phyloP scores from a whole-genome alignment of 2,329 filamentous ascomycete species.

The Emmonsia crescens region DNA sequence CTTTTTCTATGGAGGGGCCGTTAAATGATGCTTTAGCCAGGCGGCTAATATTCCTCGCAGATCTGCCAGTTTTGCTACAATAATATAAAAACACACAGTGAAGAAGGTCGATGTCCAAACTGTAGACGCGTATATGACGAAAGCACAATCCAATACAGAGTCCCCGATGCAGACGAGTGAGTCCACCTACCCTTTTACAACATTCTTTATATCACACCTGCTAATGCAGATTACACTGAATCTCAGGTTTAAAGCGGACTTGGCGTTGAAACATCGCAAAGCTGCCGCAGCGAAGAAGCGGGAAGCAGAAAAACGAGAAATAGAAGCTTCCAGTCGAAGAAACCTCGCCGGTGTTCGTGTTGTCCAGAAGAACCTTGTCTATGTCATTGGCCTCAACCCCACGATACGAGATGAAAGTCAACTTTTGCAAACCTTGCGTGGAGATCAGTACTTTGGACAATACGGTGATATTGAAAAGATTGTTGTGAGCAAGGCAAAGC shows the following conservation, averaged over 20 bases:
- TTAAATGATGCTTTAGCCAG: not conserved
- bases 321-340: constrained; percentile 89
- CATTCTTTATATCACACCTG: not conserved
- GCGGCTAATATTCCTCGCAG: constrained; percentile 36
- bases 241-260: constrained; percentile 40
- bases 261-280: constrained; percentile 69
- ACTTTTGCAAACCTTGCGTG: constrained; percentile 77
- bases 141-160: constrained; percentile 93
- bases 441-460: constrained; percentile 90
- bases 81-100: constrained; percentile 93
- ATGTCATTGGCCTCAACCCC: constrained; percentile 88
- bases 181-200: constrained; percentile 26
- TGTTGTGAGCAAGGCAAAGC: constrained; percentile 92
- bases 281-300: constrained; percentile 83
- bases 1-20: not conserved
- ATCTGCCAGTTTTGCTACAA: constrained; percentile 99
- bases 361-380: constrained; percentile 96
- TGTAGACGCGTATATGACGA: constrained; percentile 94
- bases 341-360: constrained; percentile 91
- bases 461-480: constrained; percentile 99
- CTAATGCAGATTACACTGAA: constrained; percentile 4
- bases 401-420: constrained; percentile 80
- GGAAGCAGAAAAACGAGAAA: constrained; percentile 90
- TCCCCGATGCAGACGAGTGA: constrained; percentile 89
- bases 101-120: constrained; percentile 92